Conservation (phyloP, 2,329 filamentous ascomycete species). For the Aspergillus sp. region DNA sequence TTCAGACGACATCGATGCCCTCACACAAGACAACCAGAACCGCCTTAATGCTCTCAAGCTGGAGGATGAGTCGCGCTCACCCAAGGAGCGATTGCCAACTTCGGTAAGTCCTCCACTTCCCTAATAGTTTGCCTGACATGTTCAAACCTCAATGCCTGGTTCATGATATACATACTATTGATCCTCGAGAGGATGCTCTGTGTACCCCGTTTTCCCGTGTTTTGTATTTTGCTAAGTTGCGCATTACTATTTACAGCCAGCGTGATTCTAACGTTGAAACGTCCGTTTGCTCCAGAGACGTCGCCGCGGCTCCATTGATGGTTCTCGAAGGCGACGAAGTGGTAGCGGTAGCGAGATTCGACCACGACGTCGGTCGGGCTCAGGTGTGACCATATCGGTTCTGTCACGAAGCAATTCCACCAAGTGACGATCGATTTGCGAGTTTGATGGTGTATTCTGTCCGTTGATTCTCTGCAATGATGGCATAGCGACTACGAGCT, state of each 20-base stretch:
- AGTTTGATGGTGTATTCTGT: slow-evolving; percentile 7
- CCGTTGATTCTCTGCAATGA: slow-evolving; percentile 23
- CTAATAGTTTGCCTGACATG: slow-evolving; percentile 18
- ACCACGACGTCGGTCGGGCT: slow-evolving; percentile 37
- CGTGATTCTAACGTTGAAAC: slow-evolving; percentile 44
- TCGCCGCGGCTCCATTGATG: slow-evolving; percentile 38
- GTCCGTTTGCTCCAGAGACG: slow-evolving; percentile 44
- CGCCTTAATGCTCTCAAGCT: slow-evolving; percentile 85
- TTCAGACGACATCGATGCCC: slow-evolving; percentile 72
- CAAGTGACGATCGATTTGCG: slow-evolving; percentile 26
- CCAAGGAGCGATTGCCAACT: slow-evolving; percentile 50
- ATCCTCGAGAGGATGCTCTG: background rate
- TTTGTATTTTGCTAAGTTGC: slow-evolving; percentile 38
- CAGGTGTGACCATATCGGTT: slow-evolving; percentile 28
- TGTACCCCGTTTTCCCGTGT: slow-evolving; percentile 13
- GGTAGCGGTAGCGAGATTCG: slow-evolving; percentile 39
- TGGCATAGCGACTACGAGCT: slow-evolving; percentile 35
- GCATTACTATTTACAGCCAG: slow-evolving; percentile 34
- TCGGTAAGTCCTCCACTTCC: slow-evolving; percentile 39
- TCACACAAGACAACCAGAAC: slow-evolving; percentile 78
- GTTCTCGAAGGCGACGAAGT: slow-evolving; percentile 35
- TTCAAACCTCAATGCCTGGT: slow-evolving; percentile 8
- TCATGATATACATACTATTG: slow-evolving; percentile 15
- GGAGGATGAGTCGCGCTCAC: slow-evolving; percentile 61
- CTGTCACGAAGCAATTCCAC: slow-evolving; percentile 40